These are phyloP conservation scores for Boletus coccyginus DNA, from an alignment of 768 basidiomycete species.

Conservation along the genomic window DNA sequence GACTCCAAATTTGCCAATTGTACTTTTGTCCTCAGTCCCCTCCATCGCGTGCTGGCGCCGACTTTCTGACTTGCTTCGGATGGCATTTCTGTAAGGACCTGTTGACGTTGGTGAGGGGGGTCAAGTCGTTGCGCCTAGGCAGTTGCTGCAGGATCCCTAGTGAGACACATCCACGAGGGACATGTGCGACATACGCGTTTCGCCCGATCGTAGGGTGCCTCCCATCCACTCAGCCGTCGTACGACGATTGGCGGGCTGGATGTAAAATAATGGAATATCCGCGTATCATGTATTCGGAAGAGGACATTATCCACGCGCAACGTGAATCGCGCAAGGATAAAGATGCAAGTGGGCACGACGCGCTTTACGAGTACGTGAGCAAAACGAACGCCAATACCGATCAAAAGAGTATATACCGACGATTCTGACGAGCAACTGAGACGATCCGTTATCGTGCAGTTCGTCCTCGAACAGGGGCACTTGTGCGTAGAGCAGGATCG, in stretches of 20 bases:
- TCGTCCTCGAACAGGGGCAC: constrained; percentile 95
- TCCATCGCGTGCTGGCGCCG: constrained; percentile 81
- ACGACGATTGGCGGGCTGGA: constrained; percentile 61
- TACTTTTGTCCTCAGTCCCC: constrained; percentile 65
- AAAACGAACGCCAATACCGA: neutral
- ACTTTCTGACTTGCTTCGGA: constrained; percentile 51
- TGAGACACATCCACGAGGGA: neutral
- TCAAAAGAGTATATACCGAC: constrained; percentile 26
- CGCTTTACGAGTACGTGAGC: constrained; percentile 49
- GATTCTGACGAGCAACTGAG: constrained; percentile 78
- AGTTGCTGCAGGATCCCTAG: constrained; percentile 45
- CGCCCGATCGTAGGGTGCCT: constrained; percentile 81
- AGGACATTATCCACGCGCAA: constrained; percentile 93
- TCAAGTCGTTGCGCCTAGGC: constrained; percentile 75
- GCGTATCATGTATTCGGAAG: constrained; percentile 85
- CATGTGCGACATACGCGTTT: constrained; percentile 53
- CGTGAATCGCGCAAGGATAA: constrained; percentile 88
- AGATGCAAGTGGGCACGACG: constrained; percentile 95
- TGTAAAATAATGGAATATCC: constrained; percentile 83
- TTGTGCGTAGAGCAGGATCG: constrained; percentile 97
- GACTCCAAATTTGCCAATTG: constrained; percentile 44
- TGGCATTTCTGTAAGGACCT: constrained; percentile 63
- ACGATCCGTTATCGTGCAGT: constrained; percentile 94
- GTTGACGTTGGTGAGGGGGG: constrained; percentile 84
- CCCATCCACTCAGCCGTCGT: constrained; percentile 85